These are phyloP conservation scores for Adenanthera pavonina DNA, from an alignment of 306 rosid species.

Conservation along the genomic window DNA sequence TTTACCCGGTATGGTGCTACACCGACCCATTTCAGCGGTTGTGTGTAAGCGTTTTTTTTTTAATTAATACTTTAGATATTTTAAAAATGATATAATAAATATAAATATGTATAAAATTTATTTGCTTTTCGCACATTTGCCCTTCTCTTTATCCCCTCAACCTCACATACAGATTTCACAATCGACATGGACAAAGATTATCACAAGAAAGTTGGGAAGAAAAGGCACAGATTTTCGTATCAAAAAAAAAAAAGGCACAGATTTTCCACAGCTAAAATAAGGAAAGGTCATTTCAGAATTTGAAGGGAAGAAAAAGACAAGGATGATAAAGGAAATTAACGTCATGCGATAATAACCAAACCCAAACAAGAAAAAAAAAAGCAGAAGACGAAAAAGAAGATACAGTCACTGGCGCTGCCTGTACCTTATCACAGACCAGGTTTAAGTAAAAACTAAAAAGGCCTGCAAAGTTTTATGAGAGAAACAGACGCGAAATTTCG, in stretches of 20 bases:
- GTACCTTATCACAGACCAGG: conserved; percentile 25
- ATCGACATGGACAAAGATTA: conserved; percentile 11
- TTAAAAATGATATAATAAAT: too few species aligned
- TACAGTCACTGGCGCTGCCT: conserved; percentile 35
- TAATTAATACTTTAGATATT: neutral
- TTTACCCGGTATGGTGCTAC: conserved; percentile 37
- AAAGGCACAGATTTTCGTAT: too few species aligned
- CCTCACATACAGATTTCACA: neutral
- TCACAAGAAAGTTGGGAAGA: conserved; percentile 31
- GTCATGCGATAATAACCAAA: neutral
- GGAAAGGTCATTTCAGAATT: conserved; percentile 42
- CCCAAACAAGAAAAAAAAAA: neutral
- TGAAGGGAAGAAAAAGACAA: conserved; percentile 28
- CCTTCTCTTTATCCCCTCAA: too few species aligned
- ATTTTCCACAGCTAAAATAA: conserved; percentile 33
- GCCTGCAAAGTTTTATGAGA: conserved; percentile 24
- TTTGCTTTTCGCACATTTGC: too few species aligned
- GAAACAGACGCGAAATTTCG: conserved; percentile 49
- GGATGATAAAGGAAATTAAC: conserved; percentile 33
- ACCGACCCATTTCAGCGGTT: neutral
- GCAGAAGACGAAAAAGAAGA: conserved; percentile 22
- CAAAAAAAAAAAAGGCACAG: conserved; percentile 38
- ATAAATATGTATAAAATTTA: too few species aligned
- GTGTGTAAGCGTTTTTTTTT: neutral
- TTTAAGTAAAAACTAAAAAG: neutral